Evolutionary conservation across 257 asterid genomes (phyloP).

Genomic region (Anisodus acutangulus): DNA sequence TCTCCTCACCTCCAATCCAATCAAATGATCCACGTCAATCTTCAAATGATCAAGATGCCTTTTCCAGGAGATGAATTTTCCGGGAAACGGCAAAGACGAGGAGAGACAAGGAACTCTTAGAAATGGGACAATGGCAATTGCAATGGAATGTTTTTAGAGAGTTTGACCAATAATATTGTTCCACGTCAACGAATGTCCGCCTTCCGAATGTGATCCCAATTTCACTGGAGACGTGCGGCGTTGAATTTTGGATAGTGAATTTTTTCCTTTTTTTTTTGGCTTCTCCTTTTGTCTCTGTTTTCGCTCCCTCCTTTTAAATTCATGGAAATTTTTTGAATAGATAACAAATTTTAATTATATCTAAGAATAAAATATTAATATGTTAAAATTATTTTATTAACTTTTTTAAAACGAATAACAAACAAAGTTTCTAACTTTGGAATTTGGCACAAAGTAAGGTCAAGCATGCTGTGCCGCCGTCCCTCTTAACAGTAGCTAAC

Average conservation of each 20-base stretch:
- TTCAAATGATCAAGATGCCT: not conserved
- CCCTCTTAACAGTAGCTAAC: not conserved
- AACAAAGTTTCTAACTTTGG: no score
- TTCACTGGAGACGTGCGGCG: conserved; percentile 19
- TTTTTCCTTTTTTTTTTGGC: not conserved
- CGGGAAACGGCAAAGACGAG: conserved; percentile 27
- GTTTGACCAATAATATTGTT: not conserved
- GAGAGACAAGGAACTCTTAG: not conserved
- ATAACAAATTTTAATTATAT: no score
- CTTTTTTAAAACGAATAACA: no score
- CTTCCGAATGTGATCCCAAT: conserved; percentile 24
- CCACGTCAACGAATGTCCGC: conserved; percentile 27
- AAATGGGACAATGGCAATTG: conserved; percentile 6
- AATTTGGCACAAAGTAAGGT: not conserved
- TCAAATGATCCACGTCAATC: no score
- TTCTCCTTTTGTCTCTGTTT: not conserved
- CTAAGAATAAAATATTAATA: no score
- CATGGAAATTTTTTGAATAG: no score
- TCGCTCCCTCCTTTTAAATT: no score
- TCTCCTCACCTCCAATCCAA: not conserved
- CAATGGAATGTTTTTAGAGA: not conserved
- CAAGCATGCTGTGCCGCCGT: not conserved
- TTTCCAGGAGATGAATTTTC: conserved; percentile 29
- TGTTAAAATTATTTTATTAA: no score
- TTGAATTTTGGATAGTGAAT: not conserved